These are phyloP conservation scores for Mentha longifolia DNA, from an alignment of 257 asterid species.

Conservation along the genomic window DNA sequence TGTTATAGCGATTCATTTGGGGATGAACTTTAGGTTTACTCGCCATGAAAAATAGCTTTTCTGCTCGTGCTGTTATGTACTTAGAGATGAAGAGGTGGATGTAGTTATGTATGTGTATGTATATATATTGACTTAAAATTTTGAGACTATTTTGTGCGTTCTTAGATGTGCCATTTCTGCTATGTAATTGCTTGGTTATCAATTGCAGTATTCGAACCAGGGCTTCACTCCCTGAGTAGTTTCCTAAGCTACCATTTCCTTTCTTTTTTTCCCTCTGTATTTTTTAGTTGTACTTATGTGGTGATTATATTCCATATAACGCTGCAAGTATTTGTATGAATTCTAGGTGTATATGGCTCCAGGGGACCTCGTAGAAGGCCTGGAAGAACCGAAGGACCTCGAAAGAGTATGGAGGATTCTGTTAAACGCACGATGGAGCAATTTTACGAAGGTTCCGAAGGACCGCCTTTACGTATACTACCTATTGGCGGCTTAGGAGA, in stretches of 20 bases:
- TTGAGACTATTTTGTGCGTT: not conserved
- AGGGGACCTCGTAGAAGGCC: slow-evolving; percentile 60
- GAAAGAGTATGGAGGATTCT: slow-evolving; percentile 95
- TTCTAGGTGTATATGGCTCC: slow-evolving; percentile 57
- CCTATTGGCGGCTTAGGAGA: slow-evolving; percentile 99
- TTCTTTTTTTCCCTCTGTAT: not conserved
- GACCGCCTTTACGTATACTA: slow-evolving; percentile 90
- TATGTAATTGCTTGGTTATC: slow-evolving; percentile 9
- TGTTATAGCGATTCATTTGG: slow-evolving; percentile 4
- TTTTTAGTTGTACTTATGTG: slow-evolving; percentile 10
- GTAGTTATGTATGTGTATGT: no score
- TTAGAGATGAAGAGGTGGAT: slow-evolving; percentile 13
- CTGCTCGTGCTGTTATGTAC: not conserved
- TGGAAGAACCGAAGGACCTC: slow-evolving; percentile 74
- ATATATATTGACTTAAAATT: no score
- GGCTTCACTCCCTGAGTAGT: not conserved
- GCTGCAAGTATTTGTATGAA: slow-evolving; percentile 9
- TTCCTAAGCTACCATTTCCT: not conserved
- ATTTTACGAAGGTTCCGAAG: slow-evolving; percentile 93
- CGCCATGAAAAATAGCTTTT: not conserved
- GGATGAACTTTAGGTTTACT: not conserved
- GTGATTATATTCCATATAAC: not conserved
- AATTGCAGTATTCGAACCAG: slow-evolving; percentile 5
- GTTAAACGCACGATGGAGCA: slow-evolving; percentile 96
- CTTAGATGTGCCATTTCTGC: slow-evolving; percentile 12